Base-by-base conservation (phyloP, 768 basidiomycete species). In the Tephrocybe sp. region DNA sequence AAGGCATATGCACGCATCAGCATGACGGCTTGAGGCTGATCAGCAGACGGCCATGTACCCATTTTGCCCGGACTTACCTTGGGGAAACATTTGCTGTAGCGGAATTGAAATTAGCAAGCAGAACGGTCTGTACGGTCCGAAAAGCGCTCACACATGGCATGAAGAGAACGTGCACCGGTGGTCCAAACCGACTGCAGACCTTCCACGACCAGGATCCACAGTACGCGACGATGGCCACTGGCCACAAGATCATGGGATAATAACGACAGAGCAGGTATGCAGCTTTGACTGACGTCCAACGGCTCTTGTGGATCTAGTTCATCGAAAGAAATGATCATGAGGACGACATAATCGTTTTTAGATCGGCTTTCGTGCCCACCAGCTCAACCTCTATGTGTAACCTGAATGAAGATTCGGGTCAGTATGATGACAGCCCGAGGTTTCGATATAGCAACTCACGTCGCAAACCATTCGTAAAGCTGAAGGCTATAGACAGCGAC, bases 1-100 rank as follows among this genome's bases (percentile, higher is more conserved):
- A 77, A 77, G 7, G 72, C 75, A 45, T 73, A 73, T 15, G 74
- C 71, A 26, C 75, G 67, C 68, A 75, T 73, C 46, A 75, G 25
- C 67, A 77, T 74, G 23, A 77, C 73, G 40, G 62, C 75, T 75
- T 46, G 3, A 6, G 15, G 48, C 23, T 12, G 8, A n/a, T 33
- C 8, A 34, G 34, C 4, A 39, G 7, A 17, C 10, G 3, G 17
- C 12, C 20, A 42, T 15, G 9, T 33, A 9, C 11, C 21, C 20
- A 5, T 14, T 10, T 11, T 28, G 12, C 26, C 11, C 15, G n/a
- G n/a, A 10, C 17, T 24, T 48, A 71, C 74, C 73, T 66, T 73
- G 73, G 2, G 70, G 69, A 49, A 71, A 68, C 23, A 73, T 59
- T 73, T 75, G 73, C 73, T 76, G 28, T 24, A 17, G 52, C 15